A percentile compares a stretch with the other conserved stretches of the same genome.
Evolutionary conservation across 2,329 filamentous ascomycete genomes (phyloP).

Genomic region (Penicillium verrucosum): DNA sequence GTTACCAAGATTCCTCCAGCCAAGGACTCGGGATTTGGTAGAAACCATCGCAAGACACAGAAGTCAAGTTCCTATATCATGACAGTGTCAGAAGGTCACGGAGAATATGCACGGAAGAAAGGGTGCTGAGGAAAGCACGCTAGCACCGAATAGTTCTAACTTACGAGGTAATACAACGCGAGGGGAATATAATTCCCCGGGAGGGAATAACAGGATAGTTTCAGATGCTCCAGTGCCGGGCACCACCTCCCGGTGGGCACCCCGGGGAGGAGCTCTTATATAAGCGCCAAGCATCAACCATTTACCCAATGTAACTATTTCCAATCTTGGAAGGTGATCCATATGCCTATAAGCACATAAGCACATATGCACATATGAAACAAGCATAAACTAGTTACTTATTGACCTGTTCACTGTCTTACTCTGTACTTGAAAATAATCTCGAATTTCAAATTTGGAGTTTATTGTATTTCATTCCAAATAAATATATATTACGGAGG

Average conservation of each 20-base stretch:
- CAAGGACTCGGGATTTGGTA: slow-evolving; percentile 13
- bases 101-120: neutral
- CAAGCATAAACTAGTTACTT: neutral
- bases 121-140: neutral
- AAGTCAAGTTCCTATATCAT: neutral
- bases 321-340: no score
- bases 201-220: neutral
- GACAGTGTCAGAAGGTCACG: slow-evolving; percentile 2
- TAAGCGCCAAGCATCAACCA: slow-evolving; percentile 9
- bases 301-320: no score
- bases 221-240: slow-evolving; percentile 1
- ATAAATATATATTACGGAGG: neutral
- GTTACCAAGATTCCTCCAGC: slow-evolving; percentile 24
- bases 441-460: neutral
- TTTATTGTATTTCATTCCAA: neutral
- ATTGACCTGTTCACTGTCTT: neutral
- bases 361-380: neutral
- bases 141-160: slow-evolving; percentile 2
- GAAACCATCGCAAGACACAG: slow-evolving; percentile 21
- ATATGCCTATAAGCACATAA: neutral
- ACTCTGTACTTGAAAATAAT: neutral
- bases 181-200: slow-evolving; percentile 6
- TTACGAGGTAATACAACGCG: slow-evolving; percentile 7
- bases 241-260: neutral
- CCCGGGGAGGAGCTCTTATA: neutral